These are phyloP conservation scores for Cubamyces lactineus DNA, from an alignment of 768 basidiomycete species.

Conservation along the genomic window DNA sequence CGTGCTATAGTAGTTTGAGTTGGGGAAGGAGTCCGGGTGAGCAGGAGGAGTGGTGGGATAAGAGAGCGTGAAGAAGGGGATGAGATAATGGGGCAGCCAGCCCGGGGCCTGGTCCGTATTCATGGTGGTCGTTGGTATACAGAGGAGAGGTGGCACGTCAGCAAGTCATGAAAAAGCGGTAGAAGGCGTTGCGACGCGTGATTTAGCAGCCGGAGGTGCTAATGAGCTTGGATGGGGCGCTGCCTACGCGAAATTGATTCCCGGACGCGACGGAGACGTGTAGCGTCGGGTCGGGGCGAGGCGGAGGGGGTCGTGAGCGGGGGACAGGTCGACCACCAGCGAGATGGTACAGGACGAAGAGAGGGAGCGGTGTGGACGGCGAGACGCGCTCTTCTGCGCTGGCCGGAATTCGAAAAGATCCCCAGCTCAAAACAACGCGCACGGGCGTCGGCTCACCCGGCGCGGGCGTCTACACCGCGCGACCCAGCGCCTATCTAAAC, in stretches of 20 bases:
- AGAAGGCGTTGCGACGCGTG: constrained; percentile 8
- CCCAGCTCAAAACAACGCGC: constrained; percentile 6
- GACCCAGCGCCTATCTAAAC: neutral
- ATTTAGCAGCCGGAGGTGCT: neutral
- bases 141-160: constrained; percentile 32
- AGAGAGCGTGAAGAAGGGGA: constrained; percentile 76
- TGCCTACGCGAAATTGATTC: neutral
- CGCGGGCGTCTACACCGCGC: neutral
- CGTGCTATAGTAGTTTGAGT: constrained; percentile 69
- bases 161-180: constrained; percentile 37
- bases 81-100: constrained; percentile 55
- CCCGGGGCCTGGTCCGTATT: constrained; percentile 39
- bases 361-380: neutral
- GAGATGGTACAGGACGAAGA: neutral
- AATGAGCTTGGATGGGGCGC: neutral
- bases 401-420: constrained; percentile 8
- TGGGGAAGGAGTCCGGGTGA: constrained; percentile 70
- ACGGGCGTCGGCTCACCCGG: constrained; percentile 12
- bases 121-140: constrained; percentile 41
- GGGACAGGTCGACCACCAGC: constrained; percentile 1
- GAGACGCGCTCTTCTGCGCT: constrained; percentile 13
- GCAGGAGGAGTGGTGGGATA: constrained; percentile 61
- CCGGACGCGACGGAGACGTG: constrained; percentile 6
- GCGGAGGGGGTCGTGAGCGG: constrained; percentile 7
- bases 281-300: neutral